These are phyloP conservation scores for Curvularia verruculosa DNA, from an alignment of 2,329 filamentous ascomycete species.

Conservation along the genomic window DNA sequence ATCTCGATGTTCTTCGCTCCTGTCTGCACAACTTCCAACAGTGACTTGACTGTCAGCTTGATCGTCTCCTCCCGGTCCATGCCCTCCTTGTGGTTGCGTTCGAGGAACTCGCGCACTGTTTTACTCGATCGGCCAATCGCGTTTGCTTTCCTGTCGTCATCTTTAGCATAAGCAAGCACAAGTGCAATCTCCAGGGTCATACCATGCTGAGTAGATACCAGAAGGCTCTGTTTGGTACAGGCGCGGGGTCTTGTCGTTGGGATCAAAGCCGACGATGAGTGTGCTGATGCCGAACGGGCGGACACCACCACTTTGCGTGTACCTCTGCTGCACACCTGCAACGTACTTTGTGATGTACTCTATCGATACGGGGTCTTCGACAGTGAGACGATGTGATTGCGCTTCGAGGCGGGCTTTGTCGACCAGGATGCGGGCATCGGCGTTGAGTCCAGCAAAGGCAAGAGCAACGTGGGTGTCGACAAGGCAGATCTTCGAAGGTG, in stretches of 20 bases:
- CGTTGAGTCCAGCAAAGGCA: conserved; percentile 95
- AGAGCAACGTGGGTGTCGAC: conserved; percentile 96
- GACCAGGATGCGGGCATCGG: conserved; percentile 95
- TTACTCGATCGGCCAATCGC: conserved; percentile 98
- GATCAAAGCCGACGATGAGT: conserved; percentile 97
- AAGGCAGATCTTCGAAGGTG: conserved; percentile 96
- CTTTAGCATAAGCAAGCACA: conserved; percentile 20
- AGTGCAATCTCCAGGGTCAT: conserved; percentile 45
- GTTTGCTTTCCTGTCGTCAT: conserved; percentile 84
- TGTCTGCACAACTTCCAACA: conserved; percentile 97
- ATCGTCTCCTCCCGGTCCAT: conserved; percentile 98
- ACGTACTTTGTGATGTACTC: conserved; percentile 99
- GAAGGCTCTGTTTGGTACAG: conserved; percentile 99
- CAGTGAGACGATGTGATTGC: conserved; percentile 94
- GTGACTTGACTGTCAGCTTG: conserved; percentile 95
- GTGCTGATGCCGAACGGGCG: conserved; percentile 99
- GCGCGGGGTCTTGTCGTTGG: conserved; percentile 83
- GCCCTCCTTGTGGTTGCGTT: conserved; percentile 97
- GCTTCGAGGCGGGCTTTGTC: conserved; percentile 98
- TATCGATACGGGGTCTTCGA: conserved; percentile 96
- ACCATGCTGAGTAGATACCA: conserved; percentile 99
- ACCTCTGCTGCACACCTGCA: conserved; percentile 95
- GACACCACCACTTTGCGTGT: conserved; percentile 98
- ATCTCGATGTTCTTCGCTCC: conserved; percentile 99
- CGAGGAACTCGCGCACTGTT: conserved; percentile 97